Conservation (phyloP, 2,329 filamentous ascomycete genomes). For the Paraphaeosphaeria sporulosa region DNA sequence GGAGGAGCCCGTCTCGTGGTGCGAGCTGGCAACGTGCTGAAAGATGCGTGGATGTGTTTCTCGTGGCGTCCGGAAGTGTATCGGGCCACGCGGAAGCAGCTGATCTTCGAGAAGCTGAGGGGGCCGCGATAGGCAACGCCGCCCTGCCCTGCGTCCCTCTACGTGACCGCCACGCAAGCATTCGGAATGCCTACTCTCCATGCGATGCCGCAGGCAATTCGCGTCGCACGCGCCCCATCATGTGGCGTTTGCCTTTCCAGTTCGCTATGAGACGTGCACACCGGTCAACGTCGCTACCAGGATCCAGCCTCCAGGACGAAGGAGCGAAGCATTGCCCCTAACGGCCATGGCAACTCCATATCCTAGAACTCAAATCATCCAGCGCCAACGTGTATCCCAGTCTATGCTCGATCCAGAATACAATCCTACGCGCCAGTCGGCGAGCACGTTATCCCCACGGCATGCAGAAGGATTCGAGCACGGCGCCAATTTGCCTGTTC, state of each 20-base stretch:
- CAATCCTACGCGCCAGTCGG: not conserved
- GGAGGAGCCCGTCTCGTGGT: no score
- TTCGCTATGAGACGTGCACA: not conserved
- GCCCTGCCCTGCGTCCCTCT: not conserved
- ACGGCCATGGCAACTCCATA: no score
- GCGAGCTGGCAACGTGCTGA: not conserved
- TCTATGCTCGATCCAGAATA: not conserved
- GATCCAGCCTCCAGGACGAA: not conserved
- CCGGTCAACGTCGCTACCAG: conserved; percentile 1
- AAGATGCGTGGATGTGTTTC: conserved; percentile 1
- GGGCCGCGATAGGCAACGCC: no score
- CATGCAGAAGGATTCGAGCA: not conserved
- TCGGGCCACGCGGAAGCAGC: conserved; percentile 1
- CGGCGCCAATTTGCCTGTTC: not conserved
- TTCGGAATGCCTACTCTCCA: not conserved
- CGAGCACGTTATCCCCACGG: not conserved
- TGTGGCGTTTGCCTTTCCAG: conserved; percentile 5
- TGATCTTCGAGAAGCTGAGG: no score
- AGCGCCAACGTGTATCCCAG: not conserved
- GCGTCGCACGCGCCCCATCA: not conserved
- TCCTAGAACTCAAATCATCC: no score
- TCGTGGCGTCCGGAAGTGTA: not conserved
- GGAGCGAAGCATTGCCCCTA: not conserved
- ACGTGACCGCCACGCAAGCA: conserved; percentile 5
- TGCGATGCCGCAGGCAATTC: not conserved